Evolutionary conservation across 2,329 filamentous ascomycete species (phyloP), one percentile per base, ranked within the genome.

Genomic region (Aureobasidium sp.): DNA sequence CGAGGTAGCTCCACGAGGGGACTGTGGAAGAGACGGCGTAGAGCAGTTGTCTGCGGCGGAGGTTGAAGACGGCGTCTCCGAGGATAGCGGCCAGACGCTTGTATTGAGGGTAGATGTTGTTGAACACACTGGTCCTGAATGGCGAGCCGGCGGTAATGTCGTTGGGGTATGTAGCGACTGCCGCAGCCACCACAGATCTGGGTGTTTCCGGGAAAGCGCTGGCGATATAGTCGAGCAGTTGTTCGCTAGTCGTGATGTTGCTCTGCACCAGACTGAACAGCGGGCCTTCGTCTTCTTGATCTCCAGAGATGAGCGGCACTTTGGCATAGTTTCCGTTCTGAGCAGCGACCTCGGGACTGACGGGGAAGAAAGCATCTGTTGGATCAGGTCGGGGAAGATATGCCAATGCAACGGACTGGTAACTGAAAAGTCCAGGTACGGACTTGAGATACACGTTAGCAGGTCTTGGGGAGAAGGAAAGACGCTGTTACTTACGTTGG

Each of bases 281-380:
- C 0, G 88, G 90, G 19, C 88, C 88, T 71, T 93, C 88, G 68
- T 93, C 89, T 75, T 92, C 88, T 71, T 90, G 87, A 68, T 90
- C 81, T 43, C 89, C 88, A 40, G 88, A 80, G 60, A 87, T 86
- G 68, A 86, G 79, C 2, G 84, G 84, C 0, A 86, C 80, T 13
- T 78, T 77, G 8, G 83, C 79, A 64, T 83, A 85, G 63, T 78
- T 78, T 15, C 85, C 83, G 0, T 70, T 67, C 2, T 65, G 60
- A 1, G 80, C 74, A 4, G 89, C 74, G 0, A 79, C 59, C 0
- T 92, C 87, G 0, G 87, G 84, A 6, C 83, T 87, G 2, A 80
- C 75, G 0, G 82, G 79, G 9, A 91, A 77, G 4, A 80, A 78
- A 1, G 69, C 79, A 29, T 86, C 85, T 65, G 62, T 55, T 1